These are phyloP conservation scores for Metschnikowia shivogae DNA, from an alignment of 805 yeast species.

Conservation along the genomic window DNA sequence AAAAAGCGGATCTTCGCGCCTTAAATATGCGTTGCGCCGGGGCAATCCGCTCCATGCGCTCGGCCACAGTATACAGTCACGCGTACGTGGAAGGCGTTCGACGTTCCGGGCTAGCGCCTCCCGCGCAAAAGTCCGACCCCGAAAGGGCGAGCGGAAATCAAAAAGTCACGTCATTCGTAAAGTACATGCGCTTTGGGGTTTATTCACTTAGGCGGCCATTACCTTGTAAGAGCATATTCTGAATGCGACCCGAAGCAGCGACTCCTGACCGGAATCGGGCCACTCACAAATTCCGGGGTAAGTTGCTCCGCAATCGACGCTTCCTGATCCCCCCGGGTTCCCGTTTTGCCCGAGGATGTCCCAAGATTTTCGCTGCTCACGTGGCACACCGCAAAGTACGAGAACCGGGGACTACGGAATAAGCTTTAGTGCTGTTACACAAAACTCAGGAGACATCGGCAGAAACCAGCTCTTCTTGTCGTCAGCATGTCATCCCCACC, in stretches of 20 bases:
- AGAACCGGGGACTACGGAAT: neutral
- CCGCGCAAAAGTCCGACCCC: slow-evolving; percentile 9
- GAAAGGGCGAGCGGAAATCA: slow-evolving; percentile 2
- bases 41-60: slow-evolving; percentile 18
- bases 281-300: neutral
- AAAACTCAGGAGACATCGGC: too few species aligned
- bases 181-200: neutral
- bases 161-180: slow-evolving; percentile 5
- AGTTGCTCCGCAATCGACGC: neutral
- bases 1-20: neutral
- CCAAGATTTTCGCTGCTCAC: neutral
- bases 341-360: slow-evolving; percentile 1
- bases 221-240: slow-evolving; percentile 2
- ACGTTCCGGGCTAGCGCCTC: slow-evolving; percentile 11
- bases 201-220: slow-evolving; percentile 1
- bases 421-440: neutral
- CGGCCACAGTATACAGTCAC: slow-evolving; percentile 5
- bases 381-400: neutral
- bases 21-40: slow-evolving; percentile 16
- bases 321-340: neutral
- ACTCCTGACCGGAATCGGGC: neutral
- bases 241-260: neutral
- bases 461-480: too few species aligned
- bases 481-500: too few species aligned
- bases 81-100: slow-evolving; percentile 5